Conservation (phyloP, 768 basidiomycete species). For the Leccinum barrowsii region DNA sequence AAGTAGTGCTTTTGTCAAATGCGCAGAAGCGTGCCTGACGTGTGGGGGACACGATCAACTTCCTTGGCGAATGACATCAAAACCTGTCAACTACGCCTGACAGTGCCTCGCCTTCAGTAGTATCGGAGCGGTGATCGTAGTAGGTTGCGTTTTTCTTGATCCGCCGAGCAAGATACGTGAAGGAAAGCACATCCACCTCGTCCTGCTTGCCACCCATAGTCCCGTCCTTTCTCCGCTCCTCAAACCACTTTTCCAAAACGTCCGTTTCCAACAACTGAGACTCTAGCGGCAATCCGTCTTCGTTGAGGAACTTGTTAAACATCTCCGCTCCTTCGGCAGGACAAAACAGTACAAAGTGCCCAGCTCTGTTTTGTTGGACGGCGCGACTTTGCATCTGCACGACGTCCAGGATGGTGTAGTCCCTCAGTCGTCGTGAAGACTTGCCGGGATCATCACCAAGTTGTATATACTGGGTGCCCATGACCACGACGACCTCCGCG, state of each 20-base stretch:
- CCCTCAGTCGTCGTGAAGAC: conserved; percentile 64
- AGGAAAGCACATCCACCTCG: conserved; percentile 71
- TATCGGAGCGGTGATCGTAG: conserved; percentile 55
- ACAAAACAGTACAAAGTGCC: conserved; percentile 84
- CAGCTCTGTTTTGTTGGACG: conserved; percentile 54
- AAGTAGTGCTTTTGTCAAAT: neutral
- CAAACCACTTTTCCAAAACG: conserved; percentile 48
- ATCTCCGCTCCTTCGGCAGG: conserved; percentile 82
- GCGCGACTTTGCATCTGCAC: conserved; percentile 91
- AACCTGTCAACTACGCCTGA: conserved; percentile 67
- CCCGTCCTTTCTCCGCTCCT: conserved; percentile 34
- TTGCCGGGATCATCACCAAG: conserved; percentile 37
- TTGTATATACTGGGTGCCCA: conserved; percentile 87
- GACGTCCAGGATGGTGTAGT: conserved; percentile 79
- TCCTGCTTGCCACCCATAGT: conserved; percentile 55
- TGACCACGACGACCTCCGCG: conserved; percentile 77
- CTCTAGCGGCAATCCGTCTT: conserved; percentile 85
- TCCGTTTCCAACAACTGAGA: conserved; percentile 61
- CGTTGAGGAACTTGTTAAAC: conserved; percentile 74
- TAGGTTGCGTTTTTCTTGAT: conserved; percentile 78
- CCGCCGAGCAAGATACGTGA: conserved; percentile 74
- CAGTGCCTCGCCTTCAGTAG: conserved; percentile 49
- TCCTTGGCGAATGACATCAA: conserved; percentile 10
- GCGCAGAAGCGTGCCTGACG: neutral
- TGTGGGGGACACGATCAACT: neutral